Base-by-base conservation (phyloP, 371 early-diverging fungal genomes). In the Coemansia sp. region DNA sequence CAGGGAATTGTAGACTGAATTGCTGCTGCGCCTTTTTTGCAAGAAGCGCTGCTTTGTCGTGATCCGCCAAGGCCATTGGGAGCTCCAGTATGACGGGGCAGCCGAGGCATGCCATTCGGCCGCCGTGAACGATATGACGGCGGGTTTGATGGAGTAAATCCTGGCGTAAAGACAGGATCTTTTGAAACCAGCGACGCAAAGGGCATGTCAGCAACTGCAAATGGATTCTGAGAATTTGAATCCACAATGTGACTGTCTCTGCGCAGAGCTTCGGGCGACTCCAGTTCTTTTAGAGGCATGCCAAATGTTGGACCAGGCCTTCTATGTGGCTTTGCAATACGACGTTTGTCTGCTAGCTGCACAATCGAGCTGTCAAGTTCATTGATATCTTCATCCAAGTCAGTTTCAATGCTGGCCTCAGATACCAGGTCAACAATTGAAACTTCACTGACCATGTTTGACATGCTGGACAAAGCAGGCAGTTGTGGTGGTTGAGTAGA, bases 241-340 rank as follows among this genome's bases (percentile, higher is more conserved):
- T 15, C 92, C 94, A 44, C 44, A n/a, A 13, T 44, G 44, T 1
- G 44, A 44, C 44, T 36, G 36, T 11, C 36, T 9, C 36, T 11
- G 9, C 9, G 36, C 36, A 9, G 11, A 36, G 36, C 36, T 36
- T n/a, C 44, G n/a, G 44, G 7, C n/a, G 44, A 12, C 44, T 44
- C 44, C n/a, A 44, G 44, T 44, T 13, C 44, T 44, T 44, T 44
- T n/a, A 44, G 44, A 5, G 44, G n/a, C n/a, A 44, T 44, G 44
- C n/a, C 44, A n/a, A 44, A 44, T 44, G 44, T 44, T n/a, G 44
- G 44, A 7, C 44, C 44, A 13, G 44, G 44, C 44, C n/a, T 44
- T 44, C 44, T 44, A 5, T 6, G 44, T n/a, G 44, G 44, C 44
- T 44, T 44, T 4, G 44, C 13, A 12, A 13, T n/a, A 4, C 1